These are phyloP conservation scores for Wallacemonas rigidus DNA, from an alignment of 208 protist genomes.

Conservation along the genomic window DNA sequence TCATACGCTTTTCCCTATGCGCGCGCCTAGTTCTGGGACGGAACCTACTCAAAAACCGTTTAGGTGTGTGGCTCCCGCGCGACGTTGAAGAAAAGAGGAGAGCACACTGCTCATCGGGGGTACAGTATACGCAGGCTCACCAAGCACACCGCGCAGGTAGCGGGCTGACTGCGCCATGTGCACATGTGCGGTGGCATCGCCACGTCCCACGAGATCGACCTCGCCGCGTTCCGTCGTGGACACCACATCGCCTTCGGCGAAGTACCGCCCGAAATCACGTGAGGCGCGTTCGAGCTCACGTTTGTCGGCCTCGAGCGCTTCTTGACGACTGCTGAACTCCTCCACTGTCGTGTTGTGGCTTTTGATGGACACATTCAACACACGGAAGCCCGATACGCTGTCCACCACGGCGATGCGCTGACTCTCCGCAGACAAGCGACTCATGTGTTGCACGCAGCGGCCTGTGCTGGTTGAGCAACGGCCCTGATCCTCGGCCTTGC, in stretches of 20 bases:
- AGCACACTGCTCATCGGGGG: slow-evolving; percentile 77
- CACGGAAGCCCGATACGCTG: slow-evolving; percentile 54
- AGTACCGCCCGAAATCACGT: slow-evolving; percentile 16
- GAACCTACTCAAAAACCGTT: too few relatives aligned
- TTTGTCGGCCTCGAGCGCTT: neutral
- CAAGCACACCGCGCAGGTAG: slow-evolving; percentile 69
- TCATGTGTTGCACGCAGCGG: slow-evolving; percentile 40
- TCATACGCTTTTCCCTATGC: too few relatives aligned
- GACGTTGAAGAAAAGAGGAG: slow-evolving; percentile 61
- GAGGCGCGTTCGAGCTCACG: neutral
- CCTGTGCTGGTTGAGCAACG: neutral
- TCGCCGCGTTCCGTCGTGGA: slow-evolving; percentile 14
- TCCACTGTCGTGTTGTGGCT: slow-evolving; percentile 15
- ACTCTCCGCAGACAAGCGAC: slow-evolving; percentile 33
- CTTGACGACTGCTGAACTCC: slow-evolving; percentile 21
- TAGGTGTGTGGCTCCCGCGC: neutral
- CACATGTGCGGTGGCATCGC: slow-evolving; percentile 23
- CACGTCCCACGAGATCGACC: slow-evolving; percentile 21
- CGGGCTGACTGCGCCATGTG: slow-evolving; percentile 22
- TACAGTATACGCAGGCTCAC: slow-evolving; percentile 73
- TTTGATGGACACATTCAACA: slow-evolving; percentile 40
- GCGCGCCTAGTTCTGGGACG: too few relatives aligned
- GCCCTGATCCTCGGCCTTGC: slow-evolving; percentile 3
- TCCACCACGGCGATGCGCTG: slow-evolving; percentile 60
- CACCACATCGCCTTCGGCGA: slow-evolving; percentile 17